Conservation (phyloP, 2,329 filamentous ascomycete genomes). For the Pseudocercospora musae region DNA sequence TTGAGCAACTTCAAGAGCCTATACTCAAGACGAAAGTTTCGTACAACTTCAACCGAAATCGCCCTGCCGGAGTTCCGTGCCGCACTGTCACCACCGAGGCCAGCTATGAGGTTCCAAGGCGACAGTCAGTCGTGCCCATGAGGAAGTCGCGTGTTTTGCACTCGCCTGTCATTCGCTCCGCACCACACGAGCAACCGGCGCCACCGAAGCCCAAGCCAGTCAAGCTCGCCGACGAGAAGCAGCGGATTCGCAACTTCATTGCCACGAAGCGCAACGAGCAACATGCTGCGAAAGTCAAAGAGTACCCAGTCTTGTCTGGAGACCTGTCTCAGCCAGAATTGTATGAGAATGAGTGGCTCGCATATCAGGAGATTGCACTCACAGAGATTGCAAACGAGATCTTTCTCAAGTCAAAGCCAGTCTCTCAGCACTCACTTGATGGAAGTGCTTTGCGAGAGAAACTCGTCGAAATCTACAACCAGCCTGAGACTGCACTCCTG, state of each 20-base stretch:
- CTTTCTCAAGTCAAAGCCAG: conserved; percentile 43
- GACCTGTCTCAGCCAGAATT: conserved; percentile 55
- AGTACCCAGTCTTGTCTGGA: conserved; percentile 53
- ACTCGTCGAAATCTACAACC: conserved; percentile 55
- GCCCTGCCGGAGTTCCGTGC: not conserved
- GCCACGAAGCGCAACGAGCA: conserved; percentile 16
- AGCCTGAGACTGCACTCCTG: conserved; percentile 51
- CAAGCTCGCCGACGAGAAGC: conserved; percentile 5
- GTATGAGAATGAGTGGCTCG: conserved; percentile 63
- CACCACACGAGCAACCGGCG: not conserved
- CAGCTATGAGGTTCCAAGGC: not conserved
- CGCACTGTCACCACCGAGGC: not conserved
- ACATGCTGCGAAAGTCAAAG: conserved; percentile 21
- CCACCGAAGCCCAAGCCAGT: conserved; percentile 3
- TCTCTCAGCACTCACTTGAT: not conserved
- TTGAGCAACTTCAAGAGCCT: not conserved
- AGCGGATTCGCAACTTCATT: conserved; percentile 16
- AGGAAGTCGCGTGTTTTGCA: too few species aligned
- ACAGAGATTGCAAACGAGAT: conserved; percentile 59
- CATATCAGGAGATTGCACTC: conserved; percentile 59
- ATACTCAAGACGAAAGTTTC: not conserved
- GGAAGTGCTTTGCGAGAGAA: conserved; percentile 15
- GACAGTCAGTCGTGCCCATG: not conserved
- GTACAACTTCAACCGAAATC: not conserved
- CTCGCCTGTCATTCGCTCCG: not conserved